These are phyloP conservation scores for Tephrocybe rancida DNA, from an alignment of 768 basidiomycete species.

Conservation along the genomic window DNA sequence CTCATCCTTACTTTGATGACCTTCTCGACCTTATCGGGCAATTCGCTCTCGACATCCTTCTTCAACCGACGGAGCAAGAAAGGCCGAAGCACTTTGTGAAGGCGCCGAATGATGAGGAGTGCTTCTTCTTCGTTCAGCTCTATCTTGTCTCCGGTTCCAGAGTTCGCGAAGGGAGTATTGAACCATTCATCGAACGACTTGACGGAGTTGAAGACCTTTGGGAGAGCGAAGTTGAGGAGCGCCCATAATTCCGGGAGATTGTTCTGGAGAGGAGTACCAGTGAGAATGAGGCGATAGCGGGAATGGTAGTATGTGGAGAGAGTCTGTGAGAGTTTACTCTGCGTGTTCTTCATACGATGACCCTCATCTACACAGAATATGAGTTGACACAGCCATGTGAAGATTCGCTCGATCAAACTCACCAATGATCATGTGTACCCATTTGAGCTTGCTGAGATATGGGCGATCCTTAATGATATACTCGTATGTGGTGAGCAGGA, in stretches of 20 bases:
- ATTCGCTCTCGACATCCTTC: slow-evolving; percentile 94
- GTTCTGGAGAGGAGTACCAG: slow-evolving; percentile 95
- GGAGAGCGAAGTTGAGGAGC: slow-evolving; percentile 91
- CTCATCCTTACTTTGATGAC: slow-evolving; percentile 97
- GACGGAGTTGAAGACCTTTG: slow-evolving; percentile 97
- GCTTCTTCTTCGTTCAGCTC: slow-evolving; percentile 99
- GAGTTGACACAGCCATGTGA: neutral
- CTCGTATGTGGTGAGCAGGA: slow-evolving; percentile 92
- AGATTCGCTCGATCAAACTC: slow-evolving; percentile 21
- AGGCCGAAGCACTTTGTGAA: slow-evolving; percentile 94
- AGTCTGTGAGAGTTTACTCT: slow-evolving; percentile 85
- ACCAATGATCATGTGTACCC: slow-evolving; percentile 98
- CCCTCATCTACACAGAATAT: slow-evolving; percentile 69
- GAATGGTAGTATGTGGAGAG: slow-evolving; percentile 92
- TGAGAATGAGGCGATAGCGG: slow-evolving; percentile 90
- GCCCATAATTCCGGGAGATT: slow-evolving; percentile 97
- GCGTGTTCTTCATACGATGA: slow-evolving; percentile 97
- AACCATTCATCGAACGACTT: slow-evolving; percentile 99
- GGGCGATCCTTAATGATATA: slow-evolving; percentile 99
- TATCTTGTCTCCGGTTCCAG: slow-evolving; percentile 97
- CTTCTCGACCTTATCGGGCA: slow-evolving; percentile 98
- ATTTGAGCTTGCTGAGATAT: slow-evolving; percentile 85
- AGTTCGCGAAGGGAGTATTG: slow-evolving; percentile 98
- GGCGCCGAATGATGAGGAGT: slow-evolving; percentile 91
- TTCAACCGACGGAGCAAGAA: slow-evolving; percentile 92